Percentiles rank a stretch among this genome's conserved stretches.
phyloP scores from a whole-genome alignment of 2,329 filamentous ascomycete genomes.

The Scytalidium lignicola region DNA sequence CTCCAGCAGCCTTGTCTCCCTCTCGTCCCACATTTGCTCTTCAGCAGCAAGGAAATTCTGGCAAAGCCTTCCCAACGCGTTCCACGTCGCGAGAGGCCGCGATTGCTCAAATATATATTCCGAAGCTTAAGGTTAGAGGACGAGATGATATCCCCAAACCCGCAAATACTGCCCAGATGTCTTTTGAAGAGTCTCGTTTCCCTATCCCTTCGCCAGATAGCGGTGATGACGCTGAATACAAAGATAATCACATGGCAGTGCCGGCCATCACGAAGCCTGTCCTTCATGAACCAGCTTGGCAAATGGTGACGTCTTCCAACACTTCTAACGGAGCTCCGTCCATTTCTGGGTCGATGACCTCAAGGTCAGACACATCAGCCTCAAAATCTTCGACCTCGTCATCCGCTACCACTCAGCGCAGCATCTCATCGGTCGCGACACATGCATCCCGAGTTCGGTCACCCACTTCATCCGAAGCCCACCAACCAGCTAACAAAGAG shows the following conservation, averaged over 20 bases:
- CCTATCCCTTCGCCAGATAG: constrained; percentile 16
- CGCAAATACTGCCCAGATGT: background rate
- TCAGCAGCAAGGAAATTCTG: background rate
- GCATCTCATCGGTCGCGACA: constrained; percentile 3
- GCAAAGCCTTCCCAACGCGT: background rate
- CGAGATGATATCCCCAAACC: background rate
- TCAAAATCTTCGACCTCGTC: constrained; percentile 14
- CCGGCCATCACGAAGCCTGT: constrained; percentile 14
- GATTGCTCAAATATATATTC: background rate
- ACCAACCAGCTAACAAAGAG: background rate
- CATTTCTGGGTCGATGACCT: constrained; percentile 11
- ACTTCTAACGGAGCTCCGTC: constrained; percentile 11
- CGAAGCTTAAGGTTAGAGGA: background rate
- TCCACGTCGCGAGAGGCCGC: background rate
- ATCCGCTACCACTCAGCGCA: constrained; percentile 9
- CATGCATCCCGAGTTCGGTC: constrained; percentile 2
- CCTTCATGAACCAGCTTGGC: constrained; percentile 18
- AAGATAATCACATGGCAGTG: constrained; percentile 9
- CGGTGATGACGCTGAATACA: constrained; percentile 5
- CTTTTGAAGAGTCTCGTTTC: constrained; percentile 13
- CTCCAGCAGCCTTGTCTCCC: constrained; percentile 46
- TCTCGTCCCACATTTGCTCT: constrained; percentile 28
- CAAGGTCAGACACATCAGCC: constrained; percentile 14
- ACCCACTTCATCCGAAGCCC: background rate
- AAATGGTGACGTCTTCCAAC: constrained; percentile 17